Evolutionary conservation across 352 stramenopile species (phyloP), one percentile per base, ranked within the genome.

Genomic region (Globisporangium barbulae): DNA sequence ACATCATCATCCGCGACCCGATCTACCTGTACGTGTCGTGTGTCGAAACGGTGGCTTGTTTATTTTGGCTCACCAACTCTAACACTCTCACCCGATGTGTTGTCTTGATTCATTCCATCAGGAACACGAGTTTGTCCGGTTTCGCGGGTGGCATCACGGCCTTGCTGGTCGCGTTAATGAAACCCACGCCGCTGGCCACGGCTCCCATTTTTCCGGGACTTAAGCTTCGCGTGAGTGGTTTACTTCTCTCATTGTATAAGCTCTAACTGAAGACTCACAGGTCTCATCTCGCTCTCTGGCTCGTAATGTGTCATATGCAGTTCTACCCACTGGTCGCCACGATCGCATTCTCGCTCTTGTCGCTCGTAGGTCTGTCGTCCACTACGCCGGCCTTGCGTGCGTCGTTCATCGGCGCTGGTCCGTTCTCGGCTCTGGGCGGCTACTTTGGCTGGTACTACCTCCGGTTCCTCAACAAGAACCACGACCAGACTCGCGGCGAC

Each of bases 401-500:
- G 5, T 74, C 81, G 17, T 64, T 94, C 3, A 65, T 90, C 48
- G 85, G 83, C 60, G 83, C 87, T 28, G 87, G 85, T 0, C 87
- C 87, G 13, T 93, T 85, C 59, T 88, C 87, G 30, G 54, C 88
- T 13, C 74, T 91, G 19, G 87, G 87, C 25, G 80, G 83, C 53
- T 96, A 76, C 70, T 88, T 93, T 61, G 85, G 85, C 13, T 96
- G 87, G 87, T 93, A 88, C 63, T 94, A 92, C 66, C 76, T 96
- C 28, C 87, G 87, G 30, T 94, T 94, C 63, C 68, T 94, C 17
- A 83, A 85, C 64, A 90, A 88, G 65, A 96, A 94, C 65, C 59
- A 66, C 19, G 87, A 94, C 39, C 71, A 79, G 28, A 87, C 77
- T 6, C 58, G 87, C n/a, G 87, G 87, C 5, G 78, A 96, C 68